Evolutionary conservation across 768 basidiomycete genomes (phyloP).

Genomic region (Paxillus ammoniavirescens): DNA sequence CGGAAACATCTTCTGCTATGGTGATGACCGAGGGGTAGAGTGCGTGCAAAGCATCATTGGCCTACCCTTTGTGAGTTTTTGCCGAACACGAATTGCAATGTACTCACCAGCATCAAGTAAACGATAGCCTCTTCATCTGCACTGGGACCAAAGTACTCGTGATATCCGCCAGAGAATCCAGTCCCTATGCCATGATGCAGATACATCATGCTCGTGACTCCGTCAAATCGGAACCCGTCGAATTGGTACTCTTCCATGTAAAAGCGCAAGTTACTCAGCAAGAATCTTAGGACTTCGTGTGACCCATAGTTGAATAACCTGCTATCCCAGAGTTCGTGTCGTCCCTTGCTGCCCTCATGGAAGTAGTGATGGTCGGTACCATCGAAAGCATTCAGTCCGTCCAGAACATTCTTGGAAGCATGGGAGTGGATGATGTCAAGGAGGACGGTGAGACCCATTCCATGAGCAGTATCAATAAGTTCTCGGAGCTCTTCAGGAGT

Average conservation of each 20-base stretch:
- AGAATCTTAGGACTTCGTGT: conserved; percentile 93
- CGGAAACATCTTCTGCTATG: conserved; percentile 98
- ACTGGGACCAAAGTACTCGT: conserved; percentile 90
- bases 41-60: conserved; percentile 85
- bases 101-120: conserved; percentile 93
- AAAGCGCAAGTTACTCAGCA: conserved; percentile 92
- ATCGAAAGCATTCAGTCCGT: conserved; percentile 94
- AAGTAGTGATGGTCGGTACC: conserved; percentile 98
- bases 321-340: conserved; percentile 97
- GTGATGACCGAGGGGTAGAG: conserved; percentile 82
- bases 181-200: conserved; percentile 96
- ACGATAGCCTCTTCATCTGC: conserved; percentile 89
- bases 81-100: background rate
- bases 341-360: conserved; percentile 87
- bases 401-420: conserved; percentile 95
- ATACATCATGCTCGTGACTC: conserved; percentile 99
- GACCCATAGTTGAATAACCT: conserved; percentile 95
- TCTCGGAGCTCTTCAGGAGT: conserved; percentile 95
- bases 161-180: conserved; percentile 97
- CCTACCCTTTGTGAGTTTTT: conserved; percentile 47
- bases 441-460: conserved; percentile 88
- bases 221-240: conserved; percentile 98
- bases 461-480: conserved; percentile 92
- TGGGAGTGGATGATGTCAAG: conserved; percentile 98
- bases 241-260: conserved; percentile 95